A percentile compares a stretch with the other conserved stretches of the same genome.
Evolutionary conservation across 495 filamentous ascomycete species (phyloP).

Genomic region (Parathielavia hyrcaniae): DNA sequence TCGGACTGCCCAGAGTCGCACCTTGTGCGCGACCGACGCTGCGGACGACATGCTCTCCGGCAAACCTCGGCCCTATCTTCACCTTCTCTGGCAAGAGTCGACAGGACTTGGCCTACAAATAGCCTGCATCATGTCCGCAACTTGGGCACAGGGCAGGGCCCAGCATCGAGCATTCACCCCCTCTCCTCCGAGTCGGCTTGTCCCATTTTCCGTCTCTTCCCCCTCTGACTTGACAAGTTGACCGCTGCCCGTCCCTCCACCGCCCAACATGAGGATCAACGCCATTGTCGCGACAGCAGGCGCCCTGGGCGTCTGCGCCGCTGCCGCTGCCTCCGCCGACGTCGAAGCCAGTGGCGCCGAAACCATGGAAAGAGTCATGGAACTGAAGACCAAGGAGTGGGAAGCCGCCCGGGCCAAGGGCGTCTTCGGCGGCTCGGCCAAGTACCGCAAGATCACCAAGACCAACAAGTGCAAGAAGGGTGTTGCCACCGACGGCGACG

Average conservation of each 20-base stretch:
- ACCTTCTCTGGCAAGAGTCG: no score
- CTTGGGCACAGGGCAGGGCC: no score
- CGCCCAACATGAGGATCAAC: constrained; percentile 15
- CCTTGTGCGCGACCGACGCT: not conserved
- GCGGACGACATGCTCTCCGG: not conserved
- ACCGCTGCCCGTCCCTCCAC: not conserved
- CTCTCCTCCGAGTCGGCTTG: no score
- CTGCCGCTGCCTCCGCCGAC: constrained; percentile 2
- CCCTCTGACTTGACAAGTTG: no score
- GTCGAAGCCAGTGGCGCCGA: no score
- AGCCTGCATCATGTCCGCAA: no score
- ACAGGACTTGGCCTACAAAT: no score
- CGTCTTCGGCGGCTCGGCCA: constrained; percentile 31
- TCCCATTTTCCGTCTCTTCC: no score
- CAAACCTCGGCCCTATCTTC: not conserved
- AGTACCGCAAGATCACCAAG: constrained; percentile 32
- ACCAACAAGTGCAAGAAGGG: constrained; percentile 41
- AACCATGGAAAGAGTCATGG: constrained; percentile 21
- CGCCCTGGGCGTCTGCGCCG: constrained; percentile 19
- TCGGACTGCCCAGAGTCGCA: not conserved
- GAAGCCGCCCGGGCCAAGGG: constrained; percentile 1
- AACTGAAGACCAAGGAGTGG: constrained; percentile 16
- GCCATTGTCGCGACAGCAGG: constrained; percentile 9
- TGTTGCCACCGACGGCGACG: constrained; percentile 34
- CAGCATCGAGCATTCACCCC: no score